Conservation (phyloP, 2,329 filamentous ascomycete species). For the Trichoderma arundinaceum region DNA sequence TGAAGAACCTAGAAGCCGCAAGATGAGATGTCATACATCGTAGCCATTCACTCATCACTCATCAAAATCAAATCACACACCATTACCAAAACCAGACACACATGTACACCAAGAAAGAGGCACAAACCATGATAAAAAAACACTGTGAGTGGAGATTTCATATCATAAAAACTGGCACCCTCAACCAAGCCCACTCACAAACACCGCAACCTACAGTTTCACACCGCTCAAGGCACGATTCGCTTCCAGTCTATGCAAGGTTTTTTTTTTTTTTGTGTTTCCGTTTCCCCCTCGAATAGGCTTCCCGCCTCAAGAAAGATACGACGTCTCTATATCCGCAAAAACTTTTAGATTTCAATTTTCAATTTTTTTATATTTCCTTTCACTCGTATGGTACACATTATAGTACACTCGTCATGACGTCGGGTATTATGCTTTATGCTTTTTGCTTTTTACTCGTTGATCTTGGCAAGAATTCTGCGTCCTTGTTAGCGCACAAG, state of each 20-base stretch:
- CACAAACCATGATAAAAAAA: neutral
- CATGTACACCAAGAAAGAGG: neutral
- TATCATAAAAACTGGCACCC: slow-evolving; percentile 22
- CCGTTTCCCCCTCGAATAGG: neutral
- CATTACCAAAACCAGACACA: neutral
- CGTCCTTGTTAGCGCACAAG: slow-evolving; percentile 35
- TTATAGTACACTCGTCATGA: slow-evolving; percentile 44
- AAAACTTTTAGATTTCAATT: too few relatives aligned
- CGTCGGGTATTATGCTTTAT: slow-evolving; percentile 28
- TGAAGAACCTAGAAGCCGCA: too few relatives aligned
- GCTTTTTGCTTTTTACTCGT: slow-evolving; percentile 66
- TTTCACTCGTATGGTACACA: slow-evolving; percentile 42
- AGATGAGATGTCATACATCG: too few relatives aligned
- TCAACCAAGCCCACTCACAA: slow-evolving; percentile 28
- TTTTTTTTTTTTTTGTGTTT: neutral
- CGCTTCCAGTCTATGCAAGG: slow-evolving; percentile 23
- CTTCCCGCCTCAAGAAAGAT: neutral
- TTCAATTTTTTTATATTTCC: neutral
- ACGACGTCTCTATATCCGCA: neutral
- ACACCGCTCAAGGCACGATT: neutral
- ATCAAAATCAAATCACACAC: neutral
- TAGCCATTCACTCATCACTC: too few relatives aligned
- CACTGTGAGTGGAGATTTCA: slow-evolving; percentile 40
- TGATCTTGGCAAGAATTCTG: slow-evolving; percentile 98
- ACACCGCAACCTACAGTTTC: slow-evolving; percentile 1